phyloP scores from a whole-genome alignment of 1,139 yeast genomes.

The Taphrina wiesneri region DNA sequence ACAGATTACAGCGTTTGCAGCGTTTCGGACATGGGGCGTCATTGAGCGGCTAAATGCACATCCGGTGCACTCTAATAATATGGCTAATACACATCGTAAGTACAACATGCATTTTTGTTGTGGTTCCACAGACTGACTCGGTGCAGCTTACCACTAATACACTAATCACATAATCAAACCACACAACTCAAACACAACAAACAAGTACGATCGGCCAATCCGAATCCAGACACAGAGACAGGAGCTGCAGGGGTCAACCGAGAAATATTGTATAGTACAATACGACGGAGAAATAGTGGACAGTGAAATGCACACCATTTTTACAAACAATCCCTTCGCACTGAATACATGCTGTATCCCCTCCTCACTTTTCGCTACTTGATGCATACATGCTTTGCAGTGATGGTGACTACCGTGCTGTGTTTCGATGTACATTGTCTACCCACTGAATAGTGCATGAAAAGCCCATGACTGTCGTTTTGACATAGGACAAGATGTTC shows the following conservation, averaged over 20 bases:
- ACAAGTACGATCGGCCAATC: not conserved
- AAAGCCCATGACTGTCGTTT: too few species aligned
- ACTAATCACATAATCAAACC: slow-evolving; percentile 14
- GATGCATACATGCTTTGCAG: too few species aligned
- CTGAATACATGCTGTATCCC: too few species aligned
- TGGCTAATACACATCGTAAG: not conserved
- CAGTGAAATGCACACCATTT: not conserved
- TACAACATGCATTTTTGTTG: not conserved
- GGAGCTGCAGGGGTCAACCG: not conserved
- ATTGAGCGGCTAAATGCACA: not conserved
- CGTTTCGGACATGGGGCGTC: not conserved
- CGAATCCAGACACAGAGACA: not conserved
- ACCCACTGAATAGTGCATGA: too few species aligned
- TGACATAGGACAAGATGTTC: too few species aligned
- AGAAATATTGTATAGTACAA: not conserved
- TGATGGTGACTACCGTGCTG: too few species aligned
- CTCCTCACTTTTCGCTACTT: too few species aligned
- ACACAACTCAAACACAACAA: too few species aligned
- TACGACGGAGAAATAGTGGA: not conserved
- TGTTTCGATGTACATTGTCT: too few species aligned
- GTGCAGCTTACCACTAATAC: not conserved
- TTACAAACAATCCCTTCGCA: not conserved
- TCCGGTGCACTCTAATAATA: not conserved
- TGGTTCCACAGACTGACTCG: not conserved
- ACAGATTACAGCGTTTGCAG: not conserved